Evolutionary conservation across 139 green algal species (phyloP).

Genomic region (Axilococcus clingmanii): DNA sequence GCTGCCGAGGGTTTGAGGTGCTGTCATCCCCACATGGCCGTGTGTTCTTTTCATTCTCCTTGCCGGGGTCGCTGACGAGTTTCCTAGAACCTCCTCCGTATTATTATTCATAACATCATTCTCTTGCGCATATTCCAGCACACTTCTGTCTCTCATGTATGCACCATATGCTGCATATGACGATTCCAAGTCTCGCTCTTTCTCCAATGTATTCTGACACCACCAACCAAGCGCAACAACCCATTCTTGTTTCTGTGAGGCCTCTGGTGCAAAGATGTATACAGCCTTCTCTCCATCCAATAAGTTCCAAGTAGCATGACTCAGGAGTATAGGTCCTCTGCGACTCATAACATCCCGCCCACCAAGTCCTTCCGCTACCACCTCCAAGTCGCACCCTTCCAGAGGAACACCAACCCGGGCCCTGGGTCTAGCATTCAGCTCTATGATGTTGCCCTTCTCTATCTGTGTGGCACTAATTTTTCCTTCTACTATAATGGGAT

Average conservation of each 20-base stretch:
- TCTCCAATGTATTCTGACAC: constrained; percentile 7
- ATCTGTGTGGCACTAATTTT: neutral
- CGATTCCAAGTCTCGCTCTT: too few species aligned
- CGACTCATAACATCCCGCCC: constrained; percentile 12
- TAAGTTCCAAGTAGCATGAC: constrained; percentile 25
- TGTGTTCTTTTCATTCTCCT: too few species aligned
- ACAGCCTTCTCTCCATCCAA: constrained; percentile 28
- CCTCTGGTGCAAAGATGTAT: constrained; percentile 31
- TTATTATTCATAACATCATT: too few species aligned
- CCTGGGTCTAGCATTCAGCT: too few species aligned
- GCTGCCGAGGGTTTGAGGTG: too few species aligned
- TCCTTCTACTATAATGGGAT: neutral
- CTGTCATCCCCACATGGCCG: too few species aligned
- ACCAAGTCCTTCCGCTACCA: constrained; percentile 21
- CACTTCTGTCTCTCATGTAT: too few species aligned
- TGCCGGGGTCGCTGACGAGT: too few species aligned
- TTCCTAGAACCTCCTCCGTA: too few species aligned
- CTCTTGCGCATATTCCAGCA: too few species aligned
- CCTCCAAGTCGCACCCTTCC: constrained; percentile 22
- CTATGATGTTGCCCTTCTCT: constrained; percentile 3
- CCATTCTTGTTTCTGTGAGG: constrained; percentile 26
- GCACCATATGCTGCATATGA: too few species aligned
- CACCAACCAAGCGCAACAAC: constrained; percentile 20
- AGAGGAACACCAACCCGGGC: constrained; percentile 26
- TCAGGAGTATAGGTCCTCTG: constrained; percentile 40